Evolutionary conservation across 805 yeast species (phyloP).

Genomic region (Kazachstania kunashirensis): DNA sequence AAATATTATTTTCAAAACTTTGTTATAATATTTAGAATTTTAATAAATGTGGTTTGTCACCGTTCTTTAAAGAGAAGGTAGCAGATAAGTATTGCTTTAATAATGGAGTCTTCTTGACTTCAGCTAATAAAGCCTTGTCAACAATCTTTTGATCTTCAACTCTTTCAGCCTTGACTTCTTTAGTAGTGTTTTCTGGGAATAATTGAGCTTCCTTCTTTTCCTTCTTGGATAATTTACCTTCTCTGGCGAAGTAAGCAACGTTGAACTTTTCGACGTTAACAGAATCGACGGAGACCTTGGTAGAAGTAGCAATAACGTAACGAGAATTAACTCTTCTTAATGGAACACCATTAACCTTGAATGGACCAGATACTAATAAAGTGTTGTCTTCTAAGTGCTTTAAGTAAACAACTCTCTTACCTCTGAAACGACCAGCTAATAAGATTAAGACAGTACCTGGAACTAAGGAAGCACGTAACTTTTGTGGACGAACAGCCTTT

Average conservation of each 20-base stretch:
- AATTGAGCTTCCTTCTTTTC: slow-evolving; percentile 83
- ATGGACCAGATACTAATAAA: slow-evolving; percentile 92
- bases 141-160: slow-evolving; percentile 91
- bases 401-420: slow-evolving; percentile 96
- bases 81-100: slow-evolving; percentile 91
- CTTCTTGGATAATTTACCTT: slow-evolving; percentile 61
- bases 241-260: slow-evolving; percentile 92
- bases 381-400: slow-evolving; percentile 96
- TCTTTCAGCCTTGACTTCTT: slow-evolving; percentile 86
- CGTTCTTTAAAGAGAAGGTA: slow-evolving; percentile 90
- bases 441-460: slow-evolving; percentile 96
- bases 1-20: neutral
- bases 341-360: slow-evolving; percentile 99
- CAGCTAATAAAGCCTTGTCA: slow-evolving; percentile 82
- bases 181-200: slow-evolving; percentile 68
- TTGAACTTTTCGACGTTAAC: slow-evolving; percentile 83
- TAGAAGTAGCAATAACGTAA: slow-evolving; percentile 96
- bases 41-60: slow-evolving; percentile 96
- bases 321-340: slow-evolving; percentile 97
- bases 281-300: slow-evolving; percentile 66
- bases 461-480: slow-evolving; percentile 86
- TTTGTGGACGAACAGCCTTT: slow-evolving; percentile 85
- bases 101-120: slow-evolving; percentile 92
- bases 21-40: slow-evolving; percentile 55
- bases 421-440: slow-evolving; percentile 98